A percentile compares a stretch with the other conserved stretches of the same genome.
Conservation (phyloP, 2,329 filamentous ascomycete species). For the Elsinoe fawcettii region DNA sequence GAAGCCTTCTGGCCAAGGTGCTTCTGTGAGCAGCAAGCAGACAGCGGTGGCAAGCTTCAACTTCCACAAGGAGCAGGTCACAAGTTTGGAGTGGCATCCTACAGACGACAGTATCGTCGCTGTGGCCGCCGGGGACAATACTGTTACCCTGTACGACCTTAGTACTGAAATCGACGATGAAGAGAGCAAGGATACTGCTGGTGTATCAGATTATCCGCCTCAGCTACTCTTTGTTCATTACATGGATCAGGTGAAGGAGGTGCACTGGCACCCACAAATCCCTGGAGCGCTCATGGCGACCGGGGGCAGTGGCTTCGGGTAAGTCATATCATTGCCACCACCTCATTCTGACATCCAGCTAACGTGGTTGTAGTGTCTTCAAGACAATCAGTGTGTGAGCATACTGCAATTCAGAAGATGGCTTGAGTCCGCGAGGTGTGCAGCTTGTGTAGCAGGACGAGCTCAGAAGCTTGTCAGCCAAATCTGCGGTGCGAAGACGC, state of each 20-base stretch:
- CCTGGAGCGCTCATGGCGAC: slow-evolving; percentile 83
- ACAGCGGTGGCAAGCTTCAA: slow-evolving; percentile 85
- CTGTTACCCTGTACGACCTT: slow-evolving; percentile 91
- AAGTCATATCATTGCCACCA: slow-evolving; percentile 30
- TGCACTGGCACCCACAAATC: slow-evolving; percentile 97
- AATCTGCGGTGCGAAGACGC: no score
- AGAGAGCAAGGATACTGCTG: slow-evolving; percentile 82
- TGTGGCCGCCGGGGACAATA: slow-evolving; percentile 87
- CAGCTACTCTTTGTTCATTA: slow-evolving; percentile 96
- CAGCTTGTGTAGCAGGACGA: no score
- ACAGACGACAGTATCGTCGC: slow-evolving; percentile 93
- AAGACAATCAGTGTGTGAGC: slow-evolving; percentile 35
- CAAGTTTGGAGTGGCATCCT: slow-evolving; percentile 93
- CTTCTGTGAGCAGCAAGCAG: slow-evolving; percentile 41
- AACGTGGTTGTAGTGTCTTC: slow-evolving; percentile 25
- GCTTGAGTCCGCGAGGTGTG: no score
- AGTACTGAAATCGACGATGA: slow-evolving; percentile 96
- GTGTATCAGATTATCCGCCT: slow-evolving; percentile 81
- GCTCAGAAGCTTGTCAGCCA: no score
- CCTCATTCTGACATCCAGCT: slow-evolving; percentile 23
- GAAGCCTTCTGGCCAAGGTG: slow-evolving; percentile 51
- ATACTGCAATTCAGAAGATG: no score
- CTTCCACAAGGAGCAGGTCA: slow-evolving; percentile 96
- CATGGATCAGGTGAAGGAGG: slow-evolving; percentile 87
- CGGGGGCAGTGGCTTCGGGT: slow-evolving; percentile 73